Evolutionary conservation across 352 stramenopile genomes (phyloP).

Genomic region (Phytophthora uliginosa): DNA sequence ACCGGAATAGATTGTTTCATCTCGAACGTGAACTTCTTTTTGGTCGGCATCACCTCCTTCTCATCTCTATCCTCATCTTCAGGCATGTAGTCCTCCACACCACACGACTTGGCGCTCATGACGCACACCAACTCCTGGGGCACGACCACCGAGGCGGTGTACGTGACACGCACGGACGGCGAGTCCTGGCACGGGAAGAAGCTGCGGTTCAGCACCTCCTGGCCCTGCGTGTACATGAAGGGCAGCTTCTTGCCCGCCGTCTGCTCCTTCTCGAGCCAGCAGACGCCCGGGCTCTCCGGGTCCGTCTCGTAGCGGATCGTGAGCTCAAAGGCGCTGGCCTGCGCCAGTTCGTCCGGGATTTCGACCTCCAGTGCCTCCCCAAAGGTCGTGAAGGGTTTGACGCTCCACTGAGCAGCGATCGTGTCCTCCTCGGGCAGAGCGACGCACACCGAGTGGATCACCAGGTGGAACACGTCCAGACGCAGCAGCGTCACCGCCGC

Average conservation of each 20-base stretch:
- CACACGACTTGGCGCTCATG: slow-evolving; percentile 79
- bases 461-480: slow-evolving; percentile 75
- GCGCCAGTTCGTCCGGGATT: slow-evolving; percentile 42
- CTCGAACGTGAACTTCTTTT: slow-evolving; percentile 73
- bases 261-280: slow-evolving; percentile 87
- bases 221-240: slow-evolving; percentile 90
- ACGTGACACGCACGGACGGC: slow-evolving; percentile 97
- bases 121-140: slow-evolving; percentile 93
- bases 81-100: slow-evolving; percentile 29
- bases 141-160: slow-evolving; percentile 93
- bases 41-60: slow-evolving; percentile 20
- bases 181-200: slow-evolving; percentile 94
- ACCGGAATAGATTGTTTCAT: slow-evolving; percentile 89
- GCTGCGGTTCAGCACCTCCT: slow-evolving; percentile 89
- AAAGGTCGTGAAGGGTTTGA: slow-evolving; percentile 76
- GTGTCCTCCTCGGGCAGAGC: slow-evolving; percentile 20
- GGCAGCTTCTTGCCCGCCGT: slow-evolving; percentile 81
- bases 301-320: slow-evolving; percentile 75
- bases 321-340: slow-evolving; percentile 33
- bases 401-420: slow-evolving; percentile 41
- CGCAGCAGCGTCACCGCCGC: slow-evolving; percentile 28
- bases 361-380: slow-evolving; percentile 65
- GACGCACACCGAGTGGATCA: slow-evolving; percentile 56
- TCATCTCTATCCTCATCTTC: slow-evolving; percentile 17
- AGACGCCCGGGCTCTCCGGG: slow-evolving; percentile 75